Base-by-base conservation (phyloP, 345 rosid genomes). In the Microthlaspi erraticum region DNA sequence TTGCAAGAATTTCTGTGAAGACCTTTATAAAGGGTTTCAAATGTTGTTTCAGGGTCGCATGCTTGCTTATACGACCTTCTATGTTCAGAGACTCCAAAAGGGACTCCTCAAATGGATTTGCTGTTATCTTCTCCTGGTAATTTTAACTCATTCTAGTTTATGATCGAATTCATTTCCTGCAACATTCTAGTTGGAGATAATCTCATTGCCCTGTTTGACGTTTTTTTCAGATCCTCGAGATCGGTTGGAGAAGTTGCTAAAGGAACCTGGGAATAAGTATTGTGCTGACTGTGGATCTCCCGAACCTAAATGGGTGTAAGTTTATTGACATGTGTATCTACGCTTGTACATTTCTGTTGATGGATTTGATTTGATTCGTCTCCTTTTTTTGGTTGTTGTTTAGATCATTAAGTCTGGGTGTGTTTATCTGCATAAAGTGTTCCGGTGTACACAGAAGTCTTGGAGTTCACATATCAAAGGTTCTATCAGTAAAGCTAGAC, bases 261-360 rank as follows among this genome's bases (percentile, higher is more conserved):
- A 67, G 62, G 79, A 82, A 62, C 66, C 81, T 29, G 81, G 90
- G 41, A 93, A 93, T 72, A 80, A 54, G 18, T 54, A 39, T 74
- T 93, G 98, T 82, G 98, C 98, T 66, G 98, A 90, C 75, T 93
- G 98, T 83, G 98, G 93, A 48, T 81, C 92, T 33, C 84, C 98
- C 12, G 95, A 90, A 76, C 98, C 98, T 5, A 93, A 90, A 86
- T 93, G 97, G 98, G 98, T 84, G 98, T 93, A 85, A 88, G 98
- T 63, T 76, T 41, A 31, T 32, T 43, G 19, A 14, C 55, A 26
- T 26, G 14, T 5, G 19, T 61, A 23, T 42, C n/a, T 11, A 12
- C 12, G 33, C 2, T 42, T 52, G 10, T 66, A 7, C 43, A 12
- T 64, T 54, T 12, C 16, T 63, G 9, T 54, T 61, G 44, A 51